Base-by-base conservation (phyloP, 108 stramenopile genomes). In the Skeletonema grethae region DNA sequence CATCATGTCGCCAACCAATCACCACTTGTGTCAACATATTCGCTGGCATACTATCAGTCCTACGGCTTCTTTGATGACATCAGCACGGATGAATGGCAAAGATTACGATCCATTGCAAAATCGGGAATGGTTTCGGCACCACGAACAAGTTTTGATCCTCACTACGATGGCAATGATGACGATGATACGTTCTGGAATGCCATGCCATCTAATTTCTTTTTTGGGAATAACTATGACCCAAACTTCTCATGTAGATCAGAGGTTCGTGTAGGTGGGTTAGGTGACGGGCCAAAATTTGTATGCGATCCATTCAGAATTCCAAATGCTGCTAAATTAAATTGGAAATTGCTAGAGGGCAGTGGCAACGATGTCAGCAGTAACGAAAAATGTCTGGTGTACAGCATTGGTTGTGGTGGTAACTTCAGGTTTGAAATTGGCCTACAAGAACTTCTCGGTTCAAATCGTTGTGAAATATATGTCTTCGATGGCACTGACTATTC, bases 221-320 rank as follows among this genome's bases (percentile, higher is more conserved):
- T 75, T 34, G 50, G 72, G 6, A 75, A 69, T 56, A 79, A 83
- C 20, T 83, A 69, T 25, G 84, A 85, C 9, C 80, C 84, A 13
- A 63, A 82, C 35, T 82, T 85, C 60, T 68, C 43, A 10, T 85
- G 84, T 67, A 53, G 25, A 10, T 68, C 78, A 35, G 73, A 74
- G 36, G 43, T 24, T 41, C n/a, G 55, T 57, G 28, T 35, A 48
- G 60, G 66, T 61, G 16, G 61, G 43, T 15, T n/a, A 43, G 70
- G 70, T 36, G 70, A 77, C 57, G 75, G 75, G 11, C 75, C 72
- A n/a, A 82, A 84, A 70, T 84, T 75, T 79, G 71, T 81, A 12
- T 84, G 83, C 77, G 79, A 84, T 59, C 83, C 79, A 5, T 70
- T 80, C 63, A 64, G 83, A 1, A 63, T 84, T 2, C 57, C 29